Evolutionary conservation across 2,329 filamentous ascomycete species (phyloP).

Genomic region (Lasiodiplodia theobromae): DNA sequence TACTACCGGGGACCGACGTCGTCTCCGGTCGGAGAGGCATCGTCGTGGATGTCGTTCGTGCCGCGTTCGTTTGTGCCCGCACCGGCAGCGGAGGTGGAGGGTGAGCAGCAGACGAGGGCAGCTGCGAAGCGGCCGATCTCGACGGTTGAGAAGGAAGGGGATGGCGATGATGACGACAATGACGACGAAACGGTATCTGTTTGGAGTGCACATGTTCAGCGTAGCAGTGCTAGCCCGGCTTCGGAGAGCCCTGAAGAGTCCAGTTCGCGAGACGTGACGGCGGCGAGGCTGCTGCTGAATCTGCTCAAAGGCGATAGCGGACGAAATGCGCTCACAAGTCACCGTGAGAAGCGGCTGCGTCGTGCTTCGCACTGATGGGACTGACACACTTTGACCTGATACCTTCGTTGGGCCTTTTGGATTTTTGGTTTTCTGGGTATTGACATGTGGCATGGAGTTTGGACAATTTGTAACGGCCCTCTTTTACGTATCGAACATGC

Average conservation of each 20-base stretch:
- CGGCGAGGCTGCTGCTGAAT: slow-evolving; percentile 46
- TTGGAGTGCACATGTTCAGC: not conserved
- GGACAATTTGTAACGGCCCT: not conserved
- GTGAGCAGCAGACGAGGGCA: not conserved
- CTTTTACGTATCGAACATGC: not conserved
- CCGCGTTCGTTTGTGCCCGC: slow-evolving; percentile 26
- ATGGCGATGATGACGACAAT: slow-evolving; percentile 10
- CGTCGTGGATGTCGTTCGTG: slow-evolving; percentile 33
- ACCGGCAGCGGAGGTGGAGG: not conserved
- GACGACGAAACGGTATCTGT: slow-evolving; percentile 5
- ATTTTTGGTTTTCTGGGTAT: not conserved
- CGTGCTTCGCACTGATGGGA: slow-evolving; percentile 35
- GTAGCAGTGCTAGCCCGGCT: not conserved
- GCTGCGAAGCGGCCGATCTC: slow-evolving; percentile 34
- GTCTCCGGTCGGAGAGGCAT: slow-evolving; percentile 4
- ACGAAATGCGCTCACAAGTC: not conserved
- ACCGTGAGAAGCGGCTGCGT: slow-evolving; percentile 42
- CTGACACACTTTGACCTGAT: not conserved
- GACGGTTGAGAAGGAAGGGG: slow-evolving; percentile 32
- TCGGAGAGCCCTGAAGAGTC: not conserved
- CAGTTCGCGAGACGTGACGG: slow-evolving; percentile 39
- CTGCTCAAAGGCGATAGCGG: slow-evolving; percentile 37
- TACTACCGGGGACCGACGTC: slow-evolving; percentile 13
- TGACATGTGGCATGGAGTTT: not conserved
- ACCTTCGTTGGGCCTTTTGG: not conserved